Evolutionary conservation across 495 filamentous ascomycete species (phyloP).

Genomic region (Hapsidospora chrysogenum): DNA sequence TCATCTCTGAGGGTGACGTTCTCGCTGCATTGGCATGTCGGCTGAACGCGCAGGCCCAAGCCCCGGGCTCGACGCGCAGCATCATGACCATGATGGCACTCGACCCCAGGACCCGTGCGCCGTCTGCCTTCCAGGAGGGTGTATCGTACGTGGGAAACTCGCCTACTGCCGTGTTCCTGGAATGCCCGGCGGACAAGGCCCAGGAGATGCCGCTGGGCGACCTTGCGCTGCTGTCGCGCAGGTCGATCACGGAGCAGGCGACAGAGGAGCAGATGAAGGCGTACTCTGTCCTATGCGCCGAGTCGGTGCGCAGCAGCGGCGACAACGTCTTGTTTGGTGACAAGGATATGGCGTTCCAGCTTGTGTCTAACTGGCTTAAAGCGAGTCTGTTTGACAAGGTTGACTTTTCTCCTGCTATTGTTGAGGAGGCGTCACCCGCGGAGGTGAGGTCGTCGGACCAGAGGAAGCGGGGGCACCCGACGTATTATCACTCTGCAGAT

Average conservation of each 20-base stretch:
- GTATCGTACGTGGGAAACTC: conserved; percentile 10
- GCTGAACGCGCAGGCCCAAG: conserved; percentile 4
- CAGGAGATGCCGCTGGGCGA: conserved; percentile 3
- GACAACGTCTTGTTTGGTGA: conserved; percentile 18
- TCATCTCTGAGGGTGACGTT: conserved; percentile 24
- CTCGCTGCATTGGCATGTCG: conserved; percentile 16
- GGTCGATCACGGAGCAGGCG: conserved; percentile 22
- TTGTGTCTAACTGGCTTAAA: conserved; percentile 30
- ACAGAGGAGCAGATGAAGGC: conserved; percentile 26
- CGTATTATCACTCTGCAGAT: conserved; percentile 6
- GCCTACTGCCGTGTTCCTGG: background rate
- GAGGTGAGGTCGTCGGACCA: too few relatives aligned
- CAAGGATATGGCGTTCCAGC: conserved; percentile 14
- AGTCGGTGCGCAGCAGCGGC: conserved; percentile 3
- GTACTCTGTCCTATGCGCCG: conserved; percentile 7
- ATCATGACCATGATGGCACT: conserved; percentile 16
- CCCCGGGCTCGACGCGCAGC: conserved; percentile 7
- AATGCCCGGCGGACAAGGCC: background rate
- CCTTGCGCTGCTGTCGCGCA: conserved; percentile 17
- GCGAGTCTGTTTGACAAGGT: conserved; percentile 22
- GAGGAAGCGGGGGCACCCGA: conserved; percentile 8
- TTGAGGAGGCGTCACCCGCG: conserved; percentile 2
- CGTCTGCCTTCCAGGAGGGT: conserved; percentile 2
- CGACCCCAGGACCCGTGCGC: conserved; percentile 10
- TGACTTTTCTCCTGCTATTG: conserved; percentile 27